phyloP scores from a whole-genome alignment of 1,284 basidiomycete genomes.

The Apiotrichum gracile region DNA sequence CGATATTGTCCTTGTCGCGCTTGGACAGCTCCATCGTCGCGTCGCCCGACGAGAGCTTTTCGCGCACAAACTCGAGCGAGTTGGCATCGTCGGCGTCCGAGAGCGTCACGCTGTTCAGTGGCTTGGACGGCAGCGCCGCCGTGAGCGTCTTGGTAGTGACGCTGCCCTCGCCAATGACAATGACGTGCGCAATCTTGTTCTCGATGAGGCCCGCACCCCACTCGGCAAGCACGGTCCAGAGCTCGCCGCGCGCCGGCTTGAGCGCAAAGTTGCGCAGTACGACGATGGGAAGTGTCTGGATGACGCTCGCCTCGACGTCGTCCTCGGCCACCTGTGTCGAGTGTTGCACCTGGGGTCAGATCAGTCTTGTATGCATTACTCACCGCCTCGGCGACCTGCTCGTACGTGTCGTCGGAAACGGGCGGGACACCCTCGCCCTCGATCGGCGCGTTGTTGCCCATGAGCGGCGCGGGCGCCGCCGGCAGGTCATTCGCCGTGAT shows the following conservation, averaged over 20 bases:
- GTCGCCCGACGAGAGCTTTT: slow-evolving; percentile 61
- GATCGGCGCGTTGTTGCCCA: slow-evolving; percentile 29
- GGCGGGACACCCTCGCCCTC: slow-evolving; percentile 31
- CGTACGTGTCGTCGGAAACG: not conserved
- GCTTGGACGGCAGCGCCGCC: slow-evolving; percentile 81
- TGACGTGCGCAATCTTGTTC: slow-evolving; percentile 82
- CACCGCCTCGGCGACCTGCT: not conserved
- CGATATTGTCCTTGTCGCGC: slow-evolving; percentile 57
- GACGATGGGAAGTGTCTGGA: slow-evolving; percentile 72
- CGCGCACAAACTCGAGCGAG: slow-evolving; percentile 71
- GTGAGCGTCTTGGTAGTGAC: slow-evolving; percentile 79
- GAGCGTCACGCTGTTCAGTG: slow-evolving; percentile 69
- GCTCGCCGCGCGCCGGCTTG: slow-evolving; percentile 60
- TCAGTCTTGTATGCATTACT: not conserved
- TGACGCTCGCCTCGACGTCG: slow-evolving; percentile 46
- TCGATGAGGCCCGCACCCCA: slow-evolving; percentile 81
- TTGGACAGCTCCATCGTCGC: slow-evolving; percentile 11
- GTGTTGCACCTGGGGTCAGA: not conserved
- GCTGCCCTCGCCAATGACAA: slow-evolving; percentile 84
- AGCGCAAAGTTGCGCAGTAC: slow-evolving; percentile 70
- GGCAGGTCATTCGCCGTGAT: slow-evolving; percentile 49
- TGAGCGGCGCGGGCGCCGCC: slow-evolving; percentile 28
- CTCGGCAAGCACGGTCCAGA: slow-evolving; percentile 69
- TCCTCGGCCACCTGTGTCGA: not conserved
- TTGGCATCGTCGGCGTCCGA: slow-evolving; percentile 78